Percentiles rank a stretch among this genome's conserved stretches.
Conservation (phyloP, 768 basidiomycete genomes). For the Daedalea quercina region DNA sequence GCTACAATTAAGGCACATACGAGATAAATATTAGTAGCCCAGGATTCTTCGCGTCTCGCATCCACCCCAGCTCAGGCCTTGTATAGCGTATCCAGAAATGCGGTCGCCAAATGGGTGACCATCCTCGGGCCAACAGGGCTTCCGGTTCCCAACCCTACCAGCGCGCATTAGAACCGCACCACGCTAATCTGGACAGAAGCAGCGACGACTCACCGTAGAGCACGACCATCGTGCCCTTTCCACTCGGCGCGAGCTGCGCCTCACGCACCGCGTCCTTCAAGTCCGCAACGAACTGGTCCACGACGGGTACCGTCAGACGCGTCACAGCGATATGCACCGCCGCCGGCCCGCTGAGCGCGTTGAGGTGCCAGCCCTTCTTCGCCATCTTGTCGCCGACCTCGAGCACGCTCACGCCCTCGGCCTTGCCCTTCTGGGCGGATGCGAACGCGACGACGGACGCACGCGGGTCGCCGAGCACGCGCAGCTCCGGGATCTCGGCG, state of each 20-base stretch:
- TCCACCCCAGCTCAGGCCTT: constrained; percentile 43
- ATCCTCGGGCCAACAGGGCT: constrained; percentile 78
- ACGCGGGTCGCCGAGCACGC: constrained; percentile 83
- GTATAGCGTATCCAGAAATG: constrained; percentile 79
- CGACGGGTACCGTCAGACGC: constrained; percentile 67
- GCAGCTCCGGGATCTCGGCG: constrained; percentile 71
- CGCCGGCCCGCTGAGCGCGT: constrained; percentile 69
- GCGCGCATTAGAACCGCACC: not conserved
- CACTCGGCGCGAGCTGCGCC: constrained; percentile 56
- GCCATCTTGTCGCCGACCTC: constrained; percentile 90
- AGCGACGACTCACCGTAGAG: constrained; percentile 72
- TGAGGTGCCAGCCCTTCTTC: constrained; percentile 86
- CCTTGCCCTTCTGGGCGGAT: constrained; percentile 42
- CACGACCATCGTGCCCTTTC: constrained; percentile 84
- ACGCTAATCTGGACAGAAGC: not conserved
- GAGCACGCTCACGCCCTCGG: constrained; percentile 54
- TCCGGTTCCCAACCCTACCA: constrained; percentile 70
- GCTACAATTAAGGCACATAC: no score
- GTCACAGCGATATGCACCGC: constrained; percentile 94
- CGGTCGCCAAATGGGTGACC: constrained; percentile 70
- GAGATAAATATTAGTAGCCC: no score
- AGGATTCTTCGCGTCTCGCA: no score
- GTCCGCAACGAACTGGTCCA: constrained; percentile 79
- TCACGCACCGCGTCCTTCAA: constrained; percentile 72
- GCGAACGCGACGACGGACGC: constrained; percentile 90